A percentile compares a stretch with the other conserved stretches of the same genome.
These are phyloP conservation scores for Tulasnella sp. DNA, from an alignment of 768 basidiomycete species.

Conservation along the genomic window DNA sequence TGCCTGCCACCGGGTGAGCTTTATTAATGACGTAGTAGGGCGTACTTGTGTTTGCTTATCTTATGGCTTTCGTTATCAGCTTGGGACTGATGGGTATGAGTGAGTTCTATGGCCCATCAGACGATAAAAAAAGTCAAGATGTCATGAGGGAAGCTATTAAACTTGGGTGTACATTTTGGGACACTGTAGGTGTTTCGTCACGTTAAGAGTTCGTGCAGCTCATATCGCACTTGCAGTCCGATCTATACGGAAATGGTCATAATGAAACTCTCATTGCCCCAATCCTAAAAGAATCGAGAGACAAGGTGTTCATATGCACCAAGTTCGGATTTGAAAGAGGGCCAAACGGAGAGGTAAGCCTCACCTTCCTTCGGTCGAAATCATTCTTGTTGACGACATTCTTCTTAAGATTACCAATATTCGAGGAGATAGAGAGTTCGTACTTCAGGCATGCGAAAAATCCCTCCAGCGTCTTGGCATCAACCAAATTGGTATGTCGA, in stretches of 20 bases:
- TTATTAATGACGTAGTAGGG: neutral
- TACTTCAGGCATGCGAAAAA: conserved; percentile 16
- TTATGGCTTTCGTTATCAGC: neutral
- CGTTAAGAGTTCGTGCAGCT: too few species aligned
- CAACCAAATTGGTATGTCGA: conserved; percentile 17
- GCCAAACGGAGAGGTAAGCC: neutral
- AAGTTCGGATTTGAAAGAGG: conserved; percentile 19
- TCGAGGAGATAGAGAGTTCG: conserved; percentile 15
- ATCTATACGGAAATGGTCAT: neutral
- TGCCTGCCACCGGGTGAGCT: neutral
- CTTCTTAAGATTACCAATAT: neutral
- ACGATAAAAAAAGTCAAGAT: neutral
- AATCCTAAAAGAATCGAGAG: conserved; percentile 6
- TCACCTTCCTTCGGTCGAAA: neutral
- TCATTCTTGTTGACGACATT: neutral
- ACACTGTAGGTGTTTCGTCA: too few species aligned
- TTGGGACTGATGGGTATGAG: neutral
- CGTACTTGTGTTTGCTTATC: neutral
- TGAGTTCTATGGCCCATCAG: neutral
- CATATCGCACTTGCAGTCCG: neutral
- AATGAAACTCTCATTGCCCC: neutral
- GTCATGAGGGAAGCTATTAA: neutral
- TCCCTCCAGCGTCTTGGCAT: conserved; percentile 18
- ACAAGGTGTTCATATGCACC: conserved; percentile 21
- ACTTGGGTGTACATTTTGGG: neutral